These are phyloP conservation scores for Trametes punicea DNA, from an alignment of 768 basidiomycete species.

Conservation along the genomic window DNA sequence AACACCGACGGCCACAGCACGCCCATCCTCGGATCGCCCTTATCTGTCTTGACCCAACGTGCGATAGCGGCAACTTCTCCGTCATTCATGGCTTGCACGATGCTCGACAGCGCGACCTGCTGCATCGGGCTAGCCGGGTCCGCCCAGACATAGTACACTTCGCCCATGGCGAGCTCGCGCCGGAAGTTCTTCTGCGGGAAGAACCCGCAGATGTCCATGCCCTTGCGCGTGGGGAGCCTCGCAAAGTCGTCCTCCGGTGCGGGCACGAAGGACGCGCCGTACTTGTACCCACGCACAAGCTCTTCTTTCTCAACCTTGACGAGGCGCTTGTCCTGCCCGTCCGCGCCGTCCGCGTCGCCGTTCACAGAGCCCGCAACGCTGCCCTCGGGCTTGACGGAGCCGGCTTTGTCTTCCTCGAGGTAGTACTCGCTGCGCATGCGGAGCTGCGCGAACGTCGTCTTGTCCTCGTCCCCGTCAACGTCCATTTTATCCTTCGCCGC, in stretches of 20 bases:
- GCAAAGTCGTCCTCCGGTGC: constrained; percentile 85
- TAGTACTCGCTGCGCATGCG: constrained; percentile 53
- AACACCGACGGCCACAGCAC: constrained; percentile 62
- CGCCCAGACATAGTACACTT: constrained; percentile 83
- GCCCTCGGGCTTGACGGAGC: constrained; percentile 27
- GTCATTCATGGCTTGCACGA: constrained; percentile 76
- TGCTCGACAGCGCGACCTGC: constrained; percentile 83
- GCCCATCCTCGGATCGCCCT: constrained; percentile 82
- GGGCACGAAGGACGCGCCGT: constrained; percentile 85
- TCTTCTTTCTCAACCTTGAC: constrained; percentile 75
- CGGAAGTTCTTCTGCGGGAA: constrained; percentile 70
- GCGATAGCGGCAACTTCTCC: constrained; percentile 73
- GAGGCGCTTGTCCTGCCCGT: constrained; percentile 30
- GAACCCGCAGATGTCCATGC: constrained; percentile 88
- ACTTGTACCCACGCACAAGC: constrained; percentile 80
- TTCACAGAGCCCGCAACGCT: constrained; percentile 17
- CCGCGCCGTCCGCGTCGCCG: constrained; percentile 32
- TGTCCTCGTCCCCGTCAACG: constrained; percentile 39
- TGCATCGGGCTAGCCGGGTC: constrained; percentile 61
- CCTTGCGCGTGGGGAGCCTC: constrained; percentile 68
- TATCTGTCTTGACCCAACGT: constrained; percentile 74
- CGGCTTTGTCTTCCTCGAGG: constrained; percentile 44
- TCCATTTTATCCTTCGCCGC: constrained; percentile 22
- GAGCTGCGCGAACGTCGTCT: constrained; percentile 40
- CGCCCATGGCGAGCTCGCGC: constrained; percentile 77